phyloP scores from a whole-genome alignment of 371 early-diverging fungal species.

The Nematocida ausubeli region DNA sequence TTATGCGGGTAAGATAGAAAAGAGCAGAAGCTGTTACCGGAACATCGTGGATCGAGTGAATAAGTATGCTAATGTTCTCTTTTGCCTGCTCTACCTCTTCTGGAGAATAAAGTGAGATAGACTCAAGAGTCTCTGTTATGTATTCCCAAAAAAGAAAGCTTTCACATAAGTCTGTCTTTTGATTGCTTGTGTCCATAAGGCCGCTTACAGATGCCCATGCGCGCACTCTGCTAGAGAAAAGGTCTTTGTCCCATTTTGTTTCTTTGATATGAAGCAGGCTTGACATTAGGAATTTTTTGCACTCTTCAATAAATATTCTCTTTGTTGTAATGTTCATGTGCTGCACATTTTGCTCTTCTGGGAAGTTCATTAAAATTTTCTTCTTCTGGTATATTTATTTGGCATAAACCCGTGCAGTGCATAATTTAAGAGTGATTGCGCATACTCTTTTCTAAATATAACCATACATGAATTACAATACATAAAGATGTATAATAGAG shows the following conservation, averaged over 20 bases:
- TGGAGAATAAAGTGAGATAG: background rate
- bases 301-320: conserved; percentile 11
- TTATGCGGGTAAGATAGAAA: background rate
- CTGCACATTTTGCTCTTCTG: background rate
- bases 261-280: background rate
- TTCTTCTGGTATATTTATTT: too few relatives aligned
- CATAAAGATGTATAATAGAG: too few relatives aligned
- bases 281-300: background rate
- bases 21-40: background rate
- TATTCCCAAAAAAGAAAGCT: background rate
- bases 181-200: background rate
- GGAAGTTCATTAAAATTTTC: conserved; percentile 4
- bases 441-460: too few relatives aligned
- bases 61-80: background rate
- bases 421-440: too few relatives aligned
- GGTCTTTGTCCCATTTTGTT: background rate
- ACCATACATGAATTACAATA: too few relatives aligned
- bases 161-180: background rate
- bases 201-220: background rate
- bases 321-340: conserved; percentile 5
- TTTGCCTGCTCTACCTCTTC: background rate
- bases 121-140: background rate
- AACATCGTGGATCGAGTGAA: background rate
- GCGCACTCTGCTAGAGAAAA: background rate
- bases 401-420: too few relatives aligned